Base-by-base conservation (phyloP, 352 stramenopile genomes). In the Phytophthora cactorum region DNA sequence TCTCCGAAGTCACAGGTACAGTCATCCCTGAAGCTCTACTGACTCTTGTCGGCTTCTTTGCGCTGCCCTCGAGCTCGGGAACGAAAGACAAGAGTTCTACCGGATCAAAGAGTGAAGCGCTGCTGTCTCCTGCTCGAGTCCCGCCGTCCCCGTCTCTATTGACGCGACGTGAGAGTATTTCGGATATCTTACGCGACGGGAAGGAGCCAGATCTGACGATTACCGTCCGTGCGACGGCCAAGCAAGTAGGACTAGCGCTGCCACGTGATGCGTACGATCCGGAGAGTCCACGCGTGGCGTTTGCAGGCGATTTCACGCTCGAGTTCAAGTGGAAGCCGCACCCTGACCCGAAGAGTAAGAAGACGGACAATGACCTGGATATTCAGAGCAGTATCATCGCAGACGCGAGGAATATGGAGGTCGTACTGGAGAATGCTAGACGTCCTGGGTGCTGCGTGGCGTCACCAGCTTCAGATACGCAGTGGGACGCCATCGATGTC, bases 361-460 rank as follows among this genome's bases (percentile, higher is more conserved):
- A 58, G 15, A 5, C 11, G 1, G 60, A 64, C 3, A 70, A 72
- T 6, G 82, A 89, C 34, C 66, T 93, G 9, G 79, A 90, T 49
- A 90, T 93, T 46, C 85, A 93, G 47, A 90, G 82, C 59, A 93
- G 79, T 34, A 59, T 93, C 4, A 38, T 86, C 15, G 64, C 84
- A 12, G 78, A 93, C 41, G 85, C 79, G n/a, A 73, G 56, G 10
- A 79, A 78, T 14, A 89, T 93, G 60, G 81, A 93, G 53, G 60
- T 93, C 11, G 70, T 88, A 15, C 62, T 91, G 2, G 72, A 85
- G 27, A 88, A 93, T 59, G 82, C 82, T 2, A 83, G 82, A 22
- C 82, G 85, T 3, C 82, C 89, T 65, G 85, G 81, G 12, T 93
- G 82, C 52, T 90, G 75, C 53, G 72, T 84, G 9, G 64, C 53